Evolutionary conservation across 495 filamentous ascomycete species (phyloP), one percentile per base, ranked within the genome.

Genomic region (Thozetella sp.): DNA sequence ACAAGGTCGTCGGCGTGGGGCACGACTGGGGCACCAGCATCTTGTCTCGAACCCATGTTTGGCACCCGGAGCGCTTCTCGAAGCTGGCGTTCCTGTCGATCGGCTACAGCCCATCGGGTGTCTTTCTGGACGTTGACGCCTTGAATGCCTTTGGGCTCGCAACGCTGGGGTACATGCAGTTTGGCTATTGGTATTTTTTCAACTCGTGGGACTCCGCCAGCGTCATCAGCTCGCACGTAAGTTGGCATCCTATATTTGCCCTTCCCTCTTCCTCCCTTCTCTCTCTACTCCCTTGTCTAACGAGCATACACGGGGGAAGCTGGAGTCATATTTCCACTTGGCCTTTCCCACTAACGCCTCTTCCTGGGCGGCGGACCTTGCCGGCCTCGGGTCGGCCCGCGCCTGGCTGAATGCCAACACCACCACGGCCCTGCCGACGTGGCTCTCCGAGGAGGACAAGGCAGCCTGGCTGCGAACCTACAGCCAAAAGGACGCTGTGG

Each of bases 1-100:
- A 51, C 22, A 53, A 63, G 13, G 63, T 72, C 25, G 22, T 75
- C 22, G 69, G 55, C 25, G 67, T 78, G 3, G 67, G 63, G 4
- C 74, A 76, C 58, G 75, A 78, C 55, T 78, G 66, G 70, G 63
- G 65, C 1, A 55, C 63, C 23, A 59, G 54, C 19, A 23, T 66
- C 17, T 26, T 62, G n/a, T 59, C 50, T 27, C 57, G 61, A 46
- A 50, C 61, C 15, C 46, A 43, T 17, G 30, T 27, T 20, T 53
- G 27, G 23, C 59, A 62, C 24, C 58, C 54, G 23, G 17, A 58
- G 1, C 52, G 65, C 19, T 60, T 63, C 24, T 17, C 19, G 17
- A 61, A 58, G 12, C 57, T 65, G 3, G 62, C 61, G 0, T 67
- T 70, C 23, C 22, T 67, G 25, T 50, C 46, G 2, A 64, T 60